These are phyloP conservation scores for Mrakia gelida DNA, from an alignment of 768 basidiomycete genomes.

Conservation along the genomic window DNA sequence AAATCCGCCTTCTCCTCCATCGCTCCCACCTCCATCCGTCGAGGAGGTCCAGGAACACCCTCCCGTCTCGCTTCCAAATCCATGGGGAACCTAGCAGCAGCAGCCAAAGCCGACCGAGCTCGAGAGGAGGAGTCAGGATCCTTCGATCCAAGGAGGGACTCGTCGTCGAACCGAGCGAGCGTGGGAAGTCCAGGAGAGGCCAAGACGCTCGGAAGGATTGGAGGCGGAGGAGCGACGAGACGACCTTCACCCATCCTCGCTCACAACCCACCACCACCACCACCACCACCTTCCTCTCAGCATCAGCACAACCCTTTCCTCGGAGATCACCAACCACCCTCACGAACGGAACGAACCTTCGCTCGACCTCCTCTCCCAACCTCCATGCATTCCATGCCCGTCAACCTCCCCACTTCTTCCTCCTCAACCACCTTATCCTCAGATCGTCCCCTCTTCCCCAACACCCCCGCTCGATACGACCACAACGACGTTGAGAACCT, in stretches of 20 bases:
- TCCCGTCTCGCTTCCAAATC: conserved; percentile 31
- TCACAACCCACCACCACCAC: conserved; percentile 13
- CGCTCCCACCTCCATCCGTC: conserved; percentile 28
- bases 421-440: conserved; percentile 16
- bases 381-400: conserved; percentile 16
- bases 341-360: conserved; percentile 6
- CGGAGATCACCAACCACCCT: background rate
- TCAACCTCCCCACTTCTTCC: conserved; percentile 7
- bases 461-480: conserved; percentile 27
- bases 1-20: conserved; percentile 23
- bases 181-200: conserved; percentile 14
- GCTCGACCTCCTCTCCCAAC: conserved; percentile 26
- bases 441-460: conserved; percentile 10
- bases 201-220: conserved; percentile 16
- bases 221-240: background rate
- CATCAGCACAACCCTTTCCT: conserved; percentile 1
- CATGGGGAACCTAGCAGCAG: conserved; percentile 33
- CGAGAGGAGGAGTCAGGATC: conserved; percentile 12
- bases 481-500: conserved; percentile 26
- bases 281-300: background rate
- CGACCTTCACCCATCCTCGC: conserved; percentile 16
- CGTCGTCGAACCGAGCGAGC: conserved; percentile 1
- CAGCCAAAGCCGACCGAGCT: conserved; percentile 27
- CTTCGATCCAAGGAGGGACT: conserved; percentile 7
- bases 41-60: conserved; percentile 26